Conservation (phyloP, 2,329 filamentous ascomycete species). For the Mariannaea sp. region DNA sequence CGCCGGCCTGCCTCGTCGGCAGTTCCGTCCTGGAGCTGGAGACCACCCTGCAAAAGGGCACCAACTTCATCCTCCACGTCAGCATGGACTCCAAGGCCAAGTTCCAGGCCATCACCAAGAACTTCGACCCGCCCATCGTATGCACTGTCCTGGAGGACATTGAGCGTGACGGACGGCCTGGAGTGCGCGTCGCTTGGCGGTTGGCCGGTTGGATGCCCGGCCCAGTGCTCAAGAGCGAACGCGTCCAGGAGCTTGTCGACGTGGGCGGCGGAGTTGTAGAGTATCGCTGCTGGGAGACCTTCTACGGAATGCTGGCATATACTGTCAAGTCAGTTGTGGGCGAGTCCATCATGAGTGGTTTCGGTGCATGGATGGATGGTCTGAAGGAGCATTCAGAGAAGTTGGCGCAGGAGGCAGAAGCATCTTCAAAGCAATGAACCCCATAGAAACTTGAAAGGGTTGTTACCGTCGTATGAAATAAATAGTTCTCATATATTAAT, state of each 20-base stretch:
- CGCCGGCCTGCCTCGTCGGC: slow-evolving; percentile 8
- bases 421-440: neutral
- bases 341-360: slow-evolving; percentile 40
- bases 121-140: slow-evolving; percentile 32
- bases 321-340: slow-evolving; percentile 43
- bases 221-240: slow-evolving; percentile 45
- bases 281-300: slow-evolving; percentile 53
- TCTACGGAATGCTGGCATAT: slow-evolving; percentile 46
- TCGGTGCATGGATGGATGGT: slow-evolving; percentile 43
- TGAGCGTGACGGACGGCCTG: slow-evolving; percentile 36
- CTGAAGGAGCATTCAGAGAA: neutral
- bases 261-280: slow-evolving; percentile 39
- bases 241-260: slow-evolving; percentile 50
- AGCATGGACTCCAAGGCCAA: slow-evolving; percentile 35
- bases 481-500: too few species aligned
- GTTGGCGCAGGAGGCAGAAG: neutral
- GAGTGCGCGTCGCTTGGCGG: slow-evolving; percentile 49
- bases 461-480: too few species aligned
- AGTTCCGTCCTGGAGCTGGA: slow-evolving; percentile 23
- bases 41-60: slow-evolving; percentile 39
- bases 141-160: slow-evolving; percentile 42
- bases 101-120: slow-evolving; percentile 19
- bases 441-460: neutral
- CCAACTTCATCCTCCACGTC: slow-evolving; percentile 42
- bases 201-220: slow-evolving; percentile 36